A percentile compares a stretch with the other conserved stretches of the same genome.
These are phyloP conservation scores for Pseudogymnoascus verrucosus DNA, from an alignment of 2,329 filamentous ascomycete genomes.

Conservation along the genomic window DNA sequence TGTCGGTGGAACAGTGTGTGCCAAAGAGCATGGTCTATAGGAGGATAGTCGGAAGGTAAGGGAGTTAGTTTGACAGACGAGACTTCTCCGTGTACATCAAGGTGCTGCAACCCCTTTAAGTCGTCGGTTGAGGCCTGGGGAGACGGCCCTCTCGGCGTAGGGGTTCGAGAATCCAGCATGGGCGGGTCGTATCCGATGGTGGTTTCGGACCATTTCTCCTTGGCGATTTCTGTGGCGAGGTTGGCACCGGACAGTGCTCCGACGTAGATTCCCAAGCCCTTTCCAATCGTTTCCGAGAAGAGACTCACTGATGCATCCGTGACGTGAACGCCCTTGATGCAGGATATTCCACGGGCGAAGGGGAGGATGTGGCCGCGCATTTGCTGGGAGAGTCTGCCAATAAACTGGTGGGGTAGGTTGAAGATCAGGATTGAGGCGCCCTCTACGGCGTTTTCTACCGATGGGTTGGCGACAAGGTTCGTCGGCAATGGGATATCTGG, in stretches of 20 bases:
- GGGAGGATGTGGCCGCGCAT: conserved; percentile 84
- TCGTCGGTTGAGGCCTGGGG: conserved; percentile 42
- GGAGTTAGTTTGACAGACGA: conserved; percentile 65
- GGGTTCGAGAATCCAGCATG: conserved; percentile 71
- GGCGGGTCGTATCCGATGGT: conserved; percentile 95
- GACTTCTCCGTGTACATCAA: conserved; percentile 57
- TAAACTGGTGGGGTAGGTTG: conserved; percentile 96
- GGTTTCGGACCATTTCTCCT: conserved; percentile 95
- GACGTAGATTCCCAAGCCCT: conserved; percentile 88
- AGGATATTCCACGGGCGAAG: conserved; percentile 87
- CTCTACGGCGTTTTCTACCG: conserved; percentile 69
- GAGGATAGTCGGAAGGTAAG: conserved; percentile 73
- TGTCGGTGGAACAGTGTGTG: conserved; percentile 86
- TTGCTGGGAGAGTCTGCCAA: conserved; percentile 74
- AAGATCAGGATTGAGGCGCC: conserved; percentile 87
- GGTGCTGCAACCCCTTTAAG: conserved; percentile 51
- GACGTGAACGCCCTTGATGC: conserved; percentile 96
- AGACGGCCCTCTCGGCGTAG: conserved; percentile 48
- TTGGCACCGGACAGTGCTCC: conserved; percentile 93
- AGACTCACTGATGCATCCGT: conserved; percentile 76
- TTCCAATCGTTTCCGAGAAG: conserved; percentile 91
- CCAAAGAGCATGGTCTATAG: conserved; percentile 76
- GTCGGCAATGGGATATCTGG: conserved; percentile 74
- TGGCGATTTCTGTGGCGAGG: conserved; percentile 88
- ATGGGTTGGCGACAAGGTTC: conserved; percentile 80